Percentiles rank a stretch among this genome's conserved stretches.
These are phyloP conservation scores for Lasiosphaeris hirsuta DNA, from an alignment of 495 filamentous ascomycete genomes.

Conservation along the genomic window DNA sequence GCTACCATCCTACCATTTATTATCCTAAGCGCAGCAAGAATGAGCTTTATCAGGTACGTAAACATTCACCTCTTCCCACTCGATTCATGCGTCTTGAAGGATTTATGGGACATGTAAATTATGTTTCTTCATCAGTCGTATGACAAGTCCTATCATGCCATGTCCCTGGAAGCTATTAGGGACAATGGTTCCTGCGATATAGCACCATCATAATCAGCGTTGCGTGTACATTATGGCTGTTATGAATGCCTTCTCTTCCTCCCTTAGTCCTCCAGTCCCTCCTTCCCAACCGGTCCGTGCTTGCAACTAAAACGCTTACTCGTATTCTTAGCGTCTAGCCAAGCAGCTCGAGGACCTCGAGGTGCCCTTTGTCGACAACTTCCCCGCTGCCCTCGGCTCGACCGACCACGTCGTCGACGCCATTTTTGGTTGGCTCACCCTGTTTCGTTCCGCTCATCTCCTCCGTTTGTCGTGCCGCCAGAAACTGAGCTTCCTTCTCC, in stretches of 20 bases:
- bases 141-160: no score
- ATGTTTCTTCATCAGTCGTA: no score
- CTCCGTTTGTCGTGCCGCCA: not conserved
- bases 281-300: conserved; percentile 5
- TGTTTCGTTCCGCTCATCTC: not conserved
- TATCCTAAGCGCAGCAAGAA: conserved; percentile 90
- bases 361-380: conserved; percentile 83
- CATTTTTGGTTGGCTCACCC: conserved; percentile 67
- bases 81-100: not conserved
- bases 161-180: no score
- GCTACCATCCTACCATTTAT: conserved; percentile 85
- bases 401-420: conserved; percentile 85
- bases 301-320: conserved; percentile 15
- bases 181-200: not conserved
- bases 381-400: conserved; percentile 58
- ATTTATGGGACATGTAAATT: not conserved
- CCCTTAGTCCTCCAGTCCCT: conserved; percentile 10
- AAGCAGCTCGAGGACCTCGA: conserved; percentile 80
- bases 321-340: conserved; percentile 60
- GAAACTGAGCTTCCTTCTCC: no score
- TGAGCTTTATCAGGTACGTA: conserved; percentile 74
- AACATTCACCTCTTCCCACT: not conserved
- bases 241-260: not conserved
- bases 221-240: conserved; percentile 23
- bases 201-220: not conserved